These are phyloP conservation scores for Penicillium hesseltinei DNA, from an alignment of 2,329 filamentous ascomycete genomes.

Conservation along the genomic window DNA sequence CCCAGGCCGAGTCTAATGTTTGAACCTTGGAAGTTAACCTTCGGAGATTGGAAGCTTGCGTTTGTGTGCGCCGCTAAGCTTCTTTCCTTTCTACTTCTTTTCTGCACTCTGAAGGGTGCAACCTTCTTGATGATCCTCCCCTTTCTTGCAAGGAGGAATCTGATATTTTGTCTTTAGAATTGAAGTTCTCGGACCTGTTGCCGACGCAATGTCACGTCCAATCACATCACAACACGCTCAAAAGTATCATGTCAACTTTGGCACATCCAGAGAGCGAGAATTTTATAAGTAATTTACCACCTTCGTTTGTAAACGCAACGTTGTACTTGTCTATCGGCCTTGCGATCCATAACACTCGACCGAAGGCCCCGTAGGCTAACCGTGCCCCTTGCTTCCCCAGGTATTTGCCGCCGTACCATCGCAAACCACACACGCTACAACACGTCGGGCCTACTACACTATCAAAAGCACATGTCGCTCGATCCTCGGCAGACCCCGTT, in stretches of 20 bases:
- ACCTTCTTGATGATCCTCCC: not conserved
- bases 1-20: not conserved
- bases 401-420: slow-evolving; percentile 8
- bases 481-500: slow-evolving; percentile 15
- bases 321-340: not conserved
- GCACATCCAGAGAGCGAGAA: slow-evolving; percentile 13
- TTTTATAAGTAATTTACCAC: slow-evolving; percentile 13
- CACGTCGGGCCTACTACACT: slow-evolving; percentile 3
- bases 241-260: slow-evolving; percentile 2
- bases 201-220: slow-evolving; percentile 5
- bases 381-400: not conserved
- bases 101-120: not conserved
- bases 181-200: not conserved
- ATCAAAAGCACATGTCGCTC: not conserved
- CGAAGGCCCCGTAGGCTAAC: not conserved
- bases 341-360: not conserved
- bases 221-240: not conserved
- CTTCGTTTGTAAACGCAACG: not conserved
- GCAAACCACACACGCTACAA: not conserved
- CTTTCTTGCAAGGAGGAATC: not conserved
- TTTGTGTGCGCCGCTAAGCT: not conserved
- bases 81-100: not conserved
- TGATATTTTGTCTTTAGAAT: not conserved
- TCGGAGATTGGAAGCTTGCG: not conserved
- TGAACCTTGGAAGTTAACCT: not conserved